phyloP scores from a whole-genome alignment of 345 rosid species.

The Euphorbia pulcherrima region DNA sequence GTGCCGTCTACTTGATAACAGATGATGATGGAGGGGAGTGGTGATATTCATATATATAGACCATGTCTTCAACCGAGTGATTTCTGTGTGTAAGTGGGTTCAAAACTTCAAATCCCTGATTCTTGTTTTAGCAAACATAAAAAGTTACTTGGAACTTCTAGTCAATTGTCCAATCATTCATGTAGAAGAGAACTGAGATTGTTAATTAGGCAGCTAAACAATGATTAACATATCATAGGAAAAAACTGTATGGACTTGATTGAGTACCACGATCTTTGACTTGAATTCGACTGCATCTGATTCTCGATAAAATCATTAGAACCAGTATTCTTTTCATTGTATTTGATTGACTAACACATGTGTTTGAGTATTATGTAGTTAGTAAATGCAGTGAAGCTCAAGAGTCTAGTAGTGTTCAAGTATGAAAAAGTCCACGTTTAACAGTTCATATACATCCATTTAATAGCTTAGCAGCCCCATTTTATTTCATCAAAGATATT shows the following conservation, averaged over 20 bases:
- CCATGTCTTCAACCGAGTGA: neutral
- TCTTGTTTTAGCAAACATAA: constrained; percentile 10
- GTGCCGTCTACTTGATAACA: constrained; percentile 31
- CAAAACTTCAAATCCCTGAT: constrained; percentile 15
- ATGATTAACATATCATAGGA: neutral
- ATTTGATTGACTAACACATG: neutral
- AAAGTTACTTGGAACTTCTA: neutral
- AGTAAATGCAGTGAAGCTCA: neutral
- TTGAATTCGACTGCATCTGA: neutral
- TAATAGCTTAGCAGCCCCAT: no score
- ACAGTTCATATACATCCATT: no score
- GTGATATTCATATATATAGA: constrained; percentile 23
- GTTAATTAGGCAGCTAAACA: constrained; percentile 2
- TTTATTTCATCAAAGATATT: no score
- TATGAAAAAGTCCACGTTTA: no score
- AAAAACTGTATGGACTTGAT: neutral
- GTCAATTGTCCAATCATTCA: neutral
- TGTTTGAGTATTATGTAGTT: neutral
- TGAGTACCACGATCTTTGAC: neutral
- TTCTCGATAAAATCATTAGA: neutral
- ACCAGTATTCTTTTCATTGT: neutral
- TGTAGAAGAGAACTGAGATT: neutral
- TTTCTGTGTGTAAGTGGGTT: constrained; percentile 15
- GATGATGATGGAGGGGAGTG: constrained; percentile 34
- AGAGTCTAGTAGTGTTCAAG: no score